Conservation (phyloP, 805 yeast genomes). For the Hermanozyma aechmeae region DNA sequence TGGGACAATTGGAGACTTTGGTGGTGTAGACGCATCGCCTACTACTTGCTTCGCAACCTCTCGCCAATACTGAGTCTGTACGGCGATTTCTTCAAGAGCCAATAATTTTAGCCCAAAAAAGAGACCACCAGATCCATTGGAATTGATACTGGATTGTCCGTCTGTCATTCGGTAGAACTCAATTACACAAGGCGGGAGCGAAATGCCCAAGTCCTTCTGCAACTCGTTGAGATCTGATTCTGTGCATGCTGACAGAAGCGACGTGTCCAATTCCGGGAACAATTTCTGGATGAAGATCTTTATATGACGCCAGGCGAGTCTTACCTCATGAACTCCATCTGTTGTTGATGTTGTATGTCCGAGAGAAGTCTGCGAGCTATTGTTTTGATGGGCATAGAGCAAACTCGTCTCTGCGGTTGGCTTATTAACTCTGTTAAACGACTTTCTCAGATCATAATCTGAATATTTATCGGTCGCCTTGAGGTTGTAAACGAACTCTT, state of each 20-base stretch:
- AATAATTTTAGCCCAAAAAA: constrained; percentile 73
- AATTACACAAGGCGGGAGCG: constrained; percentile 72
- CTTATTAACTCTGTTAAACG: constrained; percentile 32
- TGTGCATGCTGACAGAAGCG: constrained; percentile 73
- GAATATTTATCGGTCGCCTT: constrained; percentile 65
- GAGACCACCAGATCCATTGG: constrained; percentile 61
- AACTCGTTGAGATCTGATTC: constrained; percentile 70
- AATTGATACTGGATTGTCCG: constrained; percentile 69
- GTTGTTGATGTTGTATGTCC: constrained; percentile 24
- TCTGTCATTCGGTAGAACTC: constrained; percentile 79
- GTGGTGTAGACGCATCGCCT: background rate
- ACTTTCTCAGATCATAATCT: constrained; percentile 45
- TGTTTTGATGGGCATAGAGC: constrained; percentile 19
- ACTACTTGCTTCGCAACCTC: no score
- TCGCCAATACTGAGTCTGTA: constrained; percentile 82
- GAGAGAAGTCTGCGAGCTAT: constrained; percentile 13
- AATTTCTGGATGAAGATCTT: constrained; percentile 74
- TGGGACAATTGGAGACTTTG: background rate
- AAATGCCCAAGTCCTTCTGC: constrained; percentile 69
- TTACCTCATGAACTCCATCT: constrained; percentile 67
- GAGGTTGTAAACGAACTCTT: constrained; percentile 52
- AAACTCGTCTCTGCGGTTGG: constrained; percentile 28
- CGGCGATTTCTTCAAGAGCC: constrained; percentile 71
- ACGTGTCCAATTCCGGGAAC: constrained; percentile 73
- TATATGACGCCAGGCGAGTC: constrained; percentile 82